Conservation (phyloP, 2,329 filamentous ascomycete genomes). For the Magnaporthiopsis incrustans region DNA sequence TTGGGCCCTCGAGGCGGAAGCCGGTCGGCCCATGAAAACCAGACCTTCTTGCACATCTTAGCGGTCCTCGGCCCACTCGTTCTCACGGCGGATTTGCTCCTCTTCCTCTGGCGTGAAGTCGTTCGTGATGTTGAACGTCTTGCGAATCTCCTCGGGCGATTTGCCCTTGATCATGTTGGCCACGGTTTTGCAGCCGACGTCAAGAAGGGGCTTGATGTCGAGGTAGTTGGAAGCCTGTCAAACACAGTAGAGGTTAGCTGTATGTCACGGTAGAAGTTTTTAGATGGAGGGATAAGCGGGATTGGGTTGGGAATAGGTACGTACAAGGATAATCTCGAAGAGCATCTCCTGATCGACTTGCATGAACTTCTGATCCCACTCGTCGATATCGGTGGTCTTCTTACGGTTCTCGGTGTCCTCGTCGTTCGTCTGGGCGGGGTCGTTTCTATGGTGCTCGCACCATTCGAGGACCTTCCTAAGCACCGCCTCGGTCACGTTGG, state of each 20-base stretch:
- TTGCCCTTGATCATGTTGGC: conserved; percentile 99
- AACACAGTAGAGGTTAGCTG: conserved; percentile 15
- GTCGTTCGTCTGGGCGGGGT: conserved; percentile 73
- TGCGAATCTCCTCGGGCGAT: conserved; percentile 96
- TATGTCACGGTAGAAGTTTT: background rate
- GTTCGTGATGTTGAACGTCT: conserved; percentile 99
- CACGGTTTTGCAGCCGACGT: conserved; percentile 98
- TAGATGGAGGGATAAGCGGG: background rate
- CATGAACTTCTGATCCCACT: conserved; percentile 99
- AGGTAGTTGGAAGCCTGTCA: conserved; percentile 89
- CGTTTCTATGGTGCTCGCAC: conserved; percentile 91
- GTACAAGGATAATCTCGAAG: conserved; percentile 94
- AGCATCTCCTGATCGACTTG: conserved; percentile 99
- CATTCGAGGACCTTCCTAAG: conserved; percentile 96
- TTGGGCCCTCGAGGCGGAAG: background rate
- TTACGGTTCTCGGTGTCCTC: conserved; percentile 92
- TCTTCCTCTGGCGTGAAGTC: conserved; percentile 99
- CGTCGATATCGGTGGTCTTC: conserved; percentile 98
- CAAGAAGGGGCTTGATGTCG: conserved; percentile 95
- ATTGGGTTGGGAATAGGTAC: conserved; percentile 22
- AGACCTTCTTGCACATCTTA: conserved; percentile 29
- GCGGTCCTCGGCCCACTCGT: conserved; percentile 84
- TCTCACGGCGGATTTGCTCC: conserved; percentile 90
- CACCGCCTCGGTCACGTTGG: conserved; percentile 89
- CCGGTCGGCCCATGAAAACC: background rate